Percentiles rank a stretch among this genome's conserved stretches.
These are phyloP conservation scores for Eucalyptus cloeziana DNA, from an alignment of 345 rosid genomes.

Conservation along the genomic window DNA sequence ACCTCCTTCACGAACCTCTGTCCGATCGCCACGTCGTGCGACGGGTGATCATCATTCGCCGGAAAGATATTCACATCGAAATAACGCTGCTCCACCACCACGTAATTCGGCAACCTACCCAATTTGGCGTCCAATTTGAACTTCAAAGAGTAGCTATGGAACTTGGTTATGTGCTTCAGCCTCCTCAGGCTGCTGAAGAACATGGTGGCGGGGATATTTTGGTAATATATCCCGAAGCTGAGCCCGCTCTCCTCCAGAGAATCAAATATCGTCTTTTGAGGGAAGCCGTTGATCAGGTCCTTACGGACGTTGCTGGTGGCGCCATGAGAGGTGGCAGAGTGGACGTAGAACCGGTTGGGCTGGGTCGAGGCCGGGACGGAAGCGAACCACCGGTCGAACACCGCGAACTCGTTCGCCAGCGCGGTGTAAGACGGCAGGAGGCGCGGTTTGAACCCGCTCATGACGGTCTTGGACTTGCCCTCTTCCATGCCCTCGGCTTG, in stretches of 20 bases:
- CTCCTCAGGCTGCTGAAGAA: slow-evolving; percentile 70
- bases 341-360: slow-evolving; percentile 95
- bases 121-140: slow-evolving; percentile 59
- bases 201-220: slow-evolving; percentile 87
- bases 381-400: slow-evolving; percentile 97
- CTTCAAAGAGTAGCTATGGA: slow-evolving; percentile 50
- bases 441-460: slow-evolving; percentile 79
- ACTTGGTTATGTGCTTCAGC: slow-evolving; percentile 51
- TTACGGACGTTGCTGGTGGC: slow-evolving; percentile 75
- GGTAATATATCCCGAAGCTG: slow-evolving; percentile 86
- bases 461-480: slow-evolving; percentile 52
- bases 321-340: slow-evolving; percentile 97
- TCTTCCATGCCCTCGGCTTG: slow-evolving; percentile 65
- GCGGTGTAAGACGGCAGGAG: slow-evolving; percentile 64
- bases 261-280: slow-evolving; percentile 88
- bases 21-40: slow-evolving; percentile 84
- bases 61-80: slow-evolving; percentile 54
- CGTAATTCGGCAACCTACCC: slow-evolving; percentile 79
- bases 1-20: slow-evolving; percentile 93
- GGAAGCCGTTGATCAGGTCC: slow-evolving; percentile 84
- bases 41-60: slow-evolving; percentile 96
- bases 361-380: slow-evolving; percentile 98
- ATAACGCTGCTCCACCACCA: slow-evolving; percentile 82
- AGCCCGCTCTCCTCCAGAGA: slow-evolving; percentile 79
- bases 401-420: slow-evolving; percentile 77